Evolutionary conservation across 2,329 filamentous ascomycete species (phyloP), one percentile per base, ranked within the genome.

Genomic region (Metarhizium robertsii): DNA sequence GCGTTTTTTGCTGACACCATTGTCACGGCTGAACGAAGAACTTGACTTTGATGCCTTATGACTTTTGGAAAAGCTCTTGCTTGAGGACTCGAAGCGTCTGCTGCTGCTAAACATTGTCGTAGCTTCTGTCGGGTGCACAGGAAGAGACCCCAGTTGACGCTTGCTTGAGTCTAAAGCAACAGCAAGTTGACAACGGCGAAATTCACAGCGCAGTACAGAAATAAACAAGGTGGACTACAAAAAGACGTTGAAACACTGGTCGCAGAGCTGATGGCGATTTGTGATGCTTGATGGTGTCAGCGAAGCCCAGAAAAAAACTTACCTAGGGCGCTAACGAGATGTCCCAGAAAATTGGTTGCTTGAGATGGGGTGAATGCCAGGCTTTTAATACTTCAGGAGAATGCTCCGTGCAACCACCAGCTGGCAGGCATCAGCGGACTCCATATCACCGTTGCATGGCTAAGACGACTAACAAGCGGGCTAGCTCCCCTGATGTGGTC

Each of bases 21-120:
- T 70, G 29, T 76, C 75, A 59, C 79, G 81, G 65, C 73, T 78
- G 64, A 83, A 81, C 1, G 79, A 82, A 2, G 77, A 73, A 62
- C 68, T 79, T 4, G 79, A 77, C 60, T 78, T 80, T 61, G 69
- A 73, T 29, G 63, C 62, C 59, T 79, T 79, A 55, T 79, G 74
- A 58, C 74, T 69, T 59, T 79, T 81, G 53, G 78, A 77, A 57
- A 79, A 80, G 68, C 76, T 81, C 69, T 71, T 77, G 71, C 62
- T 76, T 36, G 72, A 71, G 38, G 66, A 65, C 43, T 79, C 75
- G 52, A 71, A 70, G 57, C 74, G 73, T 65, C 73, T 73, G 25
- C 45, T 48, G 61, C 72, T 70, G 59, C 62, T 62, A 55, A 79
- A 81, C 79, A 79, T 81, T 38, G 58, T 64, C 62, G 13, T 18